Evolutionary conservation across 257 asterid species (phyloP), one percentile per base, ranked within the genome.

Genomic region (Gentiana straminea): DNA sequence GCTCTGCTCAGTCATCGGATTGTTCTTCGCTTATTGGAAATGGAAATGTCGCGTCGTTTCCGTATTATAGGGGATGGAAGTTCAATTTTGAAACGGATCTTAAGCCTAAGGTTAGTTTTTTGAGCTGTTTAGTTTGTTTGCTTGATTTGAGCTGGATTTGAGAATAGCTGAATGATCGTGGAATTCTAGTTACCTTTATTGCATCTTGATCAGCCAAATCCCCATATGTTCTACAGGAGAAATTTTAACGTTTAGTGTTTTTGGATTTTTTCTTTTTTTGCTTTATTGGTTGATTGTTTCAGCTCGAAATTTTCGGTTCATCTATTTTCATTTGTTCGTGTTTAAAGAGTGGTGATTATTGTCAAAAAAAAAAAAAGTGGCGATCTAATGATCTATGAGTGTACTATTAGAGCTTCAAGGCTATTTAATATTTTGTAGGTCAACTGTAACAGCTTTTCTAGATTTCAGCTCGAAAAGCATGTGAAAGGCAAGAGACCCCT

Each of bases 61-160:
- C 88, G n/a, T 77, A 81, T 64, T 75, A 62, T 37, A 68, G 65
- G 55, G 77, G 67, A 69, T 73, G 73, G 78, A 70, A 70, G 48
- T 73, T 68, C 36, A 60, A 73, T 41, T 56, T 70, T 52, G 70
- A 63, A 55, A 48, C 71, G 52, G 79, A 75, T 78, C 79, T 70
- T 59, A 70, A 68, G 61, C 88, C 82, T 46, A 78, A 78, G 88
- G 84, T 78, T 5, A 43, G 8, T 5, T 51, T 49, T 61, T 46
- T 36, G 10, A 2, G 24, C 35, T 8, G 11, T 52, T 53, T 43
- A 54, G 36, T 15, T 55, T 45, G 12, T 15, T 49, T 36, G 58
- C 63, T n/a, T 9, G 37, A 11, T 61, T 35, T 51, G 35, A 7
- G 57, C 4, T n/a, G 59, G 35, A 58, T 54, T 49, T 46, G 4